A percentile compares a stretch with the other conserved stretches of the same genome.
phyloP scores from a whole-genome alignment of 2,329 filamentous ascomycete genomes.

The Exophiala aquamarina region DNA sequence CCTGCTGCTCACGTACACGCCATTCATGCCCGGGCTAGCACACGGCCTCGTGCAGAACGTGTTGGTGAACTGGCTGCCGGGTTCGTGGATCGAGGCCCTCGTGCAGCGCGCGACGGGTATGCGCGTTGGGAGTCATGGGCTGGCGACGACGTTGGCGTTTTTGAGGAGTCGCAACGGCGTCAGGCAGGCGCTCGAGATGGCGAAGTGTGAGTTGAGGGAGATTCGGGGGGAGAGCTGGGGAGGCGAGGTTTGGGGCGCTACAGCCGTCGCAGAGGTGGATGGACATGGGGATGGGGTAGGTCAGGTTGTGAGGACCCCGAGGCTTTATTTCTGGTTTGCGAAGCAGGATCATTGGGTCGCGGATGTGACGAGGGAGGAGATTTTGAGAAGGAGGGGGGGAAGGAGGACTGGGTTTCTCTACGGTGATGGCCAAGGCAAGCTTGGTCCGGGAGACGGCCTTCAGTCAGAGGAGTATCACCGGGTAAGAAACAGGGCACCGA shows the following conservation, averaged over 20 bases:
- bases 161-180: slow-evolving; percentile 51
- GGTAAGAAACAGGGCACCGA: slow-evolving; percentile 41
- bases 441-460: too few species aligned
- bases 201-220: slow-evolving; percentile 56
- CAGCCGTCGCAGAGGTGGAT: slow-evolving; percentile 12
- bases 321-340: slow-evolving; percentile 60
- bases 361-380: slow-evolving; percentile 55
- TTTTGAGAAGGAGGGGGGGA: slow-evolving; percentile 48
- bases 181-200: slow-evolving; percentile 58
- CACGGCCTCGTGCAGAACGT: slow-evolving; percentile 42
- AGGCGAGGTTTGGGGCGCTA: slow-evolving; percentile 57
- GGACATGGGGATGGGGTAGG: slow-evolving; percentile 4
- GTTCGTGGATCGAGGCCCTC: slow-evolving; percentile 39
- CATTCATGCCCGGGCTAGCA: slow-evolving; percentile 40
- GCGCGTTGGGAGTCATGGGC: slow-evolving; percentile 39
- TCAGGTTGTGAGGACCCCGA: slow-evolving; percentile 31
- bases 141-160: slow-evolving; percentile 51
- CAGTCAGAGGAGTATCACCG: slow-evolving; percentile 25
- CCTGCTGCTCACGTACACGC: slow-evolving; percentile 57
- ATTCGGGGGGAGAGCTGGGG: slow-evolving; percentile 60
- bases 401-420: too few species aligned
- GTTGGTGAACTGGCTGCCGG: slow-evolving; percentile 45
- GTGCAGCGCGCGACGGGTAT: slow-evolving; percentile 46
- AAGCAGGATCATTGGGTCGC: slow-evolving; percentile 63
- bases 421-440: too few species aligned